Percentiles rank a stretch among this genome's conserved stretches.
These are phyloP conservation scores for Prunus mira DNA, from an alignment of 306 rosid species.

Conservation along the genomic window DNA sequence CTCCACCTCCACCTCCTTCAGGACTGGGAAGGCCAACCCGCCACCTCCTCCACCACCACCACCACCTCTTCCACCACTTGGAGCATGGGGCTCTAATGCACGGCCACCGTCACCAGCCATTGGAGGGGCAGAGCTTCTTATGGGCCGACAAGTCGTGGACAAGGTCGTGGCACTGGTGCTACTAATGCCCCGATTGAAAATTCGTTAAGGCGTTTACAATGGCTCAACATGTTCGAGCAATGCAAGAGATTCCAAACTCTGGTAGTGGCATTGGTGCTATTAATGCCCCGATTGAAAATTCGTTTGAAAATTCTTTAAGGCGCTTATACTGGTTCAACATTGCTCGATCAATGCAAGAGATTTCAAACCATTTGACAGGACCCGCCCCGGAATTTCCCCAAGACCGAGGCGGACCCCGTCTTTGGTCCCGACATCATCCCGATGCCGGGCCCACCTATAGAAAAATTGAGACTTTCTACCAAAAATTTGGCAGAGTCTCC, in stretches of 20 bases:
- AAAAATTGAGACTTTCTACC: no score
- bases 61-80: conserved; percentile 42
- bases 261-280: no score
- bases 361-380: no score
- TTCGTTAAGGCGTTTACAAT: conserved; percentile 77
- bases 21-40: conserved; percentile 29
- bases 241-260: conserved; percentile 32
- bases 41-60: conserved; percentile 41
- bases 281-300: no score
- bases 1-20: conserved; percentile 11
- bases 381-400: no score
- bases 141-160: conserved; percentile 52
- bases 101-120: conserved; percentile 43
- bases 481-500: no score
- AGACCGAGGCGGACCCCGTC: no score
- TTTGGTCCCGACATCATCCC: no score
- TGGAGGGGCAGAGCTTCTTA: conserved; percentile 41
- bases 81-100: conserved; percentile 35
- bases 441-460: no score
- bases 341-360: no score
- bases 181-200: conserved; percentile 59
- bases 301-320: no score
- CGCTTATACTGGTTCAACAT: no score
- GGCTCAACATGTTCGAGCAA: conserved; percentile 93
- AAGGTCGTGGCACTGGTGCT: conserved; percentile 52